Conservation (phyloP, 768 basidiomycete genomes). For the Psilocybe tampanensis region DNA sequence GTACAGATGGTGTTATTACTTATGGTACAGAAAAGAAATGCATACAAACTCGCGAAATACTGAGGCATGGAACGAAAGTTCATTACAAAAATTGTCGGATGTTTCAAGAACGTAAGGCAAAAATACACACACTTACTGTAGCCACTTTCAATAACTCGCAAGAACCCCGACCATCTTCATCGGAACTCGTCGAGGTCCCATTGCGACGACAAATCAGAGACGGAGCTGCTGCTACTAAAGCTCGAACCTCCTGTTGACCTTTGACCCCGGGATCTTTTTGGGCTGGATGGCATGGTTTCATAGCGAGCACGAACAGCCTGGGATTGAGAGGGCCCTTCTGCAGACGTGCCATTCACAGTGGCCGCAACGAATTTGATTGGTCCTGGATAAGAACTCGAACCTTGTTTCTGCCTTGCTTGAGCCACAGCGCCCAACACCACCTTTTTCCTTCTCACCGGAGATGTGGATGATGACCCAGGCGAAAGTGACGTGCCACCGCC, state of each 20-base stretch:
- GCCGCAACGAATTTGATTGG: no score
- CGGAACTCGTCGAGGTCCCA: slow-evolving; percentile 7
- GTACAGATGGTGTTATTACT: no score
- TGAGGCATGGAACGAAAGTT: no score
- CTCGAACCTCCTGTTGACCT: slow-evolving; percentile 5
- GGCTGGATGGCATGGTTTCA: not conserved
- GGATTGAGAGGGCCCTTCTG: not conserved
- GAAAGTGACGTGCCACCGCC: no score
- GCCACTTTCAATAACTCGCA: no score
- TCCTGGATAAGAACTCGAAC: not conserved
- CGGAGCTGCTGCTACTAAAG: slow-evolving; percentile 6
- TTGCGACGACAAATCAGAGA: not conserved
- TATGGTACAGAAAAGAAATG: no score
- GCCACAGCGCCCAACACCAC: not conserved
- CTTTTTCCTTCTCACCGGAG: not conserved
- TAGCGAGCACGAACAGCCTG: not conserved
- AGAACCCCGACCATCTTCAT: no score
- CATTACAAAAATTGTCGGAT: no score
- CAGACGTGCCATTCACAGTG: no score
- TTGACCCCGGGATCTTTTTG: not conserved
- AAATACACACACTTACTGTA: no score
- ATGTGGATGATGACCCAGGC: slow-evolving; percentile 5
- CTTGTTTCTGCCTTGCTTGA: slow-evolving; percentile 1
- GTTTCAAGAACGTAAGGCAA: no score
- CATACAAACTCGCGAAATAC: no score